Evolutionary conservation across 257 asterid species (phyloP), one percentile per base, ranked within the genome.

Genomic region (Oldenlandia corymbosa): DNA sequence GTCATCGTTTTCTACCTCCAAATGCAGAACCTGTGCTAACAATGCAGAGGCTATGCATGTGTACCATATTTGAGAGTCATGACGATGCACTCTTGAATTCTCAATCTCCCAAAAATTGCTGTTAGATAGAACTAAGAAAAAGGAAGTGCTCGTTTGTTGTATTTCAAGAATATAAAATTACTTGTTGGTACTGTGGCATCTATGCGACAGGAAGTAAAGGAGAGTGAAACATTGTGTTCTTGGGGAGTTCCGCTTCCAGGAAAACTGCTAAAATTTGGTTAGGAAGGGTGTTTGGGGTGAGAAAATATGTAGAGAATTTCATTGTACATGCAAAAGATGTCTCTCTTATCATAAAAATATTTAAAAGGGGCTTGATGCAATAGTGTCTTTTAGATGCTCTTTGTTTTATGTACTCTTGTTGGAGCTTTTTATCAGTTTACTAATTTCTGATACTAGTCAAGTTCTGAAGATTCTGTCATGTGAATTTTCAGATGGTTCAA

Each of bases 401-500:
- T n/a, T n/a, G n/a, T n/a, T 45, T 51, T 27, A 31, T 20, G 18
- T 27, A 5, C 61, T 10, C n/a, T 36, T 58, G 48, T 16, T 17
- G 5, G 11, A 64, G 26, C 10, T 18, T 7, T 24, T 53, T 53
- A 9, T 32, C 17, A 36, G 5, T 47, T n/a, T 36, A 10, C 34
- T 37, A 51, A 51, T 37, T 37, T 28, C 50, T 17, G n/a, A n/a
- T n/a, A n/a, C n/a, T n/a, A n/a, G n/a, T n/a, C n/a, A n/a, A n/a
- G n/a, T n/a, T n/a, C 43, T 42, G 47, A 18, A 11, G 47, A 13
- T 11, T 42, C 18, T 1, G 47, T 42, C 1, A 42, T 42, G 47
- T 11, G 5, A 42, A 42, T 42, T 4, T 42, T 3, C 81, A 81
- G 82, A 78, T 78, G 82, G 82, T 81, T 82, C 71, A 82, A 65